phyloP scores from a whole-genome alignment of 2,329 filamentous ascomycete genomes.

The Coleophoma cylindrospora region DNA sequence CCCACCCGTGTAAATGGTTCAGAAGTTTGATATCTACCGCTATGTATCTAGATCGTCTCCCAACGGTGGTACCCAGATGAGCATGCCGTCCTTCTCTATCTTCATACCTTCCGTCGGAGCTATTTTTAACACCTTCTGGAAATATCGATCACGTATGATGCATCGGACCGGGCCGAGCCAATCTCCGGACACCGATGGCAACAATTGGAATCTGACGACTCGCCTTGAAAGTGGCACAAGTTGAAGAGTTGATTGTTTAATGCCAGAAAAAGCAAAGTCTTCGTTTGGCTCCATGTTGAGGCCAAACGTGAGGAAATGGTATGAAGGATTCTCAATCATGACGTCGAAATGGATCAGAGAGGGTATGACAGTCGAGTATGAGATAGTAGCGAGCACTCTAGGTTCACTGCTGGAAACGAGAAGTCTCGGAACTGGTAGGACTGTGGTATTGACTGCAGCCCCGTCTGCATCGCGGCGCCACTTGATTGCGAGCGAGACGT shows the following conservation, averaged over 20 bases:
- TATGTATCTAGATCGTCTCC: slow-evolving; percentile 8
- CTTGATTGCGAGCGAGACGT: slow-evolving; percentile 67
- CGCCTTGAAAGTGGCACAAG: slow-evolving; percentile 77
- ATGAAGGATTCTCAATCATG: slow-evolving; percentile 88
- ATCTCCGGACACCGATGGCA: slow-evolving; percentile 59
- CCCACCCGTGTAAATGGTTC: no score
- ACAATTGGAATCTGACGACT: slow-evolving; percentile 66
- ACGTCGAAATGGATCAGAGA: slow-evolving; percentile 46
- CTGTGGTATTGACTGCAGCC: slow-evolving; percentile 51
- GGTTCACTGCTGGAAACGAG: slow-evolving; percentile 80
- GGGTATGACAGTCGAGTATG: slow-evolving; percentile 32
- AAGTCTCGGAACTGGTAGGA: slow-evolving; percentile 73
- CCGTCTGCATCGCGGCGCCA: slow-evolving; percentile 59
- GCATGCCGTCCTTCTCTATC: slow-evolving; percentile 55
- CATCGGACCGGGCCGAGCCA: slow-evolving; percentile 68
- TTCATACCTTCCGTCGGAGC: slow-evolving; percentile 72
- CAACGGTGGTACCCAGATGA: slow-evolving; percentile 54
- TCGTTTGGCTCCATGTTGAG: slow-evolving; percentile 89
- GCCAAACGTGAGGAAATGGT: slow-evolving; percentile 91
- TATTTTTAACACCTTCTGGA: slow-evolving; percentile 82
- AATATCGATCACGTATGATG: slow-evolving; percentile 83
- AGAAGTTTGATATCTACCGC: no score
- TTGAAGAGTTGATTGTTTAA: slow-evolving; percentile 76
- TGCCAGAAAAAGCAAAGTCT: slow-evolving; percentile 86
- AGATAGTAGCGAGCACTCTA: slow-evolving; percentile 60